Evolutionary conservation across 805 yeast genomes (phyloP), one percentile per base, ranked within the genome.

Genomic region (Maudiozyma barnettii): DNA sequence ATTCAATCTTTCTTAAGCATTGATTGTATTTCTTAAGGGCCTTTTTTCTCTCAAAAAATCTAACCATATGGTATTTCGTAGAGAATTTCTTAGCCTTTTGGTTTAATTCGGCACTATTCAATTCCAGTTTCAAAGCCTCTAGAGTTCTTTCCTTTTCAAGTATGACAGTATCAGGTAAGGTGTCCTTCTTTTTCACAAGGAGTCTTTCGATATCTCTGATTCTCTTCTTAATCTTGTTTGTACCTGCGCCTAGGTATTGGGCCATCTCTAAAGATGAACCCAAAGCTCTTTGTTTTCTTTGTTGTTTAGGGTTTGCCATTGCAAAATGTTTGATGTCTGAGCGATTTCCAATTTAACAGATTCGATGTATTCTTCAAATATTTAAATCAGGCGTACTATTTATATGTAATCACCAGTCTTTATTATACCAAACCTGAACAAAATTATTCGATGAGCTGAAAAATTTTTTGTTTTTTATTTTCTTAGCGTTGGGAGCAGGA

Each of bases 11-110:
- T 49, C 71, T 73, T 43, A 64, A 60, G 5, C 67, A 61, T 48
- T 71, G 68, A 53, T 82, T 84, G 59, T 85, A 78, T 49, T 71
- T 76, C 60, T 95, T 76, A 22, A 78, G 55, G 0, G 96, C 93
- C 73, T 89, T 90, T 68, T 88, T 87, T 60, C 76, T 79, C 65
- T 90, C 98, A 52, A 93, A 87, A 61, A 93, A 93, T 54, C 91
- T 76, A 43, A 93, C 88, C 90, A 88, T 89, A 61, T 88, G 96
- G 63, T 93, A 93, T 67, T 82, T 85, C 54, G 80, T 76, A 12
- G 87, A 78, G 37, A 72, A 67, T 45, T 75, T 72, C 52, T 73
- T 75, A 16, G 77, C 75, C 53, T 69, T 72, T 42, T 70, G 67
- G 29, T 66, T 66, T 36, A 64, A 51, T 50, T 74, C 72, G 16